Evolutionary conservation across 257 asterid species (phyloP), one percentile per base, ranked within the genome.

Genomic region (Leptodermis oblonga): DNA sequence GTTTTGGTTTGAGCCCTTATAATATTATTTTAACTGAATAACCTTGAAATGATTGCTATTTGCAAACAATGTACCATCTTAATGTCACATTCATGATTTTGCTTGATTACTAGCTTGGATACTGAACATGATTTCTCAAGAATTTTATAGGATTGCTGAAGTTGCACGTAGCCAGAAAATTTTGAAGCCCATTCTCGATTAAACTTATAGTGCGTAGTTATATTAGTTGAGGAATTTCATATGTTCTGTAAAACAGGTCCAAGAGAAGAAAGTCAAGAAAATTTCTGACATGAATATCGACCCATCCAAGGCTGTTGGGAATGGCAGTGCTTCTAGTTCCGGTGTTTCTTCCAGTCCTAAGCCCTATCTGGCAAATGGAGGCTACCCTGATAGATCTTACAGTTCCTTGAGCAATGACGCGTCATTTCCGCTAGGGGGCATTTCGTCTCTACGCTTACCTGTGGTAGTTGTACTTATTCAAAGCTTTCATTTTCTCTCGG

Each of bases 181-280:
- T 17, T 66, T 23, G 30, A 39, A n/a, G 23, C 25, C 39, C 30
- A 17, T 39, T 31, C 4, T 42, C 11, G 54, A 9, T 59, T n/a
- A 10, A n/a, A 5, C 60, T 20, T 31, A 56, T 28, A 34, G 34
- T 59, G 17, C 25, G 22, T 56, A 33, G 37, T 13, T 43, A 2
- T 26, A 58, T n/a, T 25, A 6, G 59, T 14, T 30, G 60, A 48
- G 60, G 22, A 30, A 46, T 13, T 34, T 54, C n/a, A 26, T 68
- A 64, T 65, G 74, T 51, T 73, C 28, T 65, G 42, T 62, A 20
- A 71, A 77, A 79, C 95, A 95, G 99, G 98, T 95, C 72, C 98
- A 85, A 80, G 99, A 92, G 88, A 95, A 92, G 91, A 92, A 95
- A 74, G 84, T 95, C 74, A 92, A 95, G 93, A 95, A 89, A 84